Percentiles rank a stretch among this genome's conserved stretches.
Conservation (phyloP, 2,329 filamentous ascomycete genomes). For the Eutypa lata region DNA sequence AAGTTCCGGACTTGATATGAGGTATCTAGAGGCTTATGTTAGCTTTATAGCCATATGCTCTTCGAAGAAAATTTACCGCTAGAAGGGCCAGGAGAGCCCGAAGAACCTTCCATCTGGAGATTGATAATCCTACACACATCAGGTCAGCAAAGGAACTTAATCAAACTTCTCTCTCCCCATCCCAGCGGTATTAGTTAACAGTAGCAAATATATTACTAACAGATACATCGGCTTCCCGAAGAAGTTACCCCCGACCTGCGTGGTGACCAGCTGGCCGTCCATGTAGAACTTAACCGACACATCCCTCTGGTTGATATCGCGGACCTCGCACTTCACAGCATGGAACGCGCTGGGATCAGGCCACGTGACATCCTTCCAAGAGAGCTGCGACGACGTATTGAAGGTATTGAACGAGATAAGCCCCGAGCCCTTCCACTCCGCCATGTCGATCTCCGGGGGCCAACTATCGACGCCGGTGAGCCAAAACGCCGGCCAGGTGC, state of each 20-base stretch:
- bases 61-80: conserved; percentile 15
- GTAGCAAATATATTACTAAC: conserved; percentile 21
- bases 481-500: conserved; percentile 60
- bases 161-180: no score
- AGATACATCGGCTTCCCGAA: conserved; percentile 45
- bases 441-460: conserved; percentile 59
- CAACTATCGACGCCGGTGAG: conserved; percentile 51
- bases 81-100: conserved; percentile 37
- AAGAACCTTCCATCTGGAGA: conserved; percentile 44
- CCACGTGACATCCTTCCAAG: conserved; percentile 47
- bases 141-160: neutral
- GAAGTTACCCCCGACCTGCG: conserved; percentile 47
- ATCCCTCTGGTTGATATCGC: conserved; percentile 49
- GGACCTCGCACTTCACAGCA: conserved; percentile 46
- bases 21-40: conserved; percentile 17
- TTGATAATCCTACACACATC: conserved; percentile 36
- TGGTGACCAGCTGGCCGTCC: conserved; percentile 46
- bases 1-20: conserved; percentile 27
- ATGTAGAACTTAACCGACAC: conserved; percentile 53
- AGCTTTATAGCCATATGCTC: neutral
- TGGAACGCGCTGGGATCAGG: conserved; percentile 44
- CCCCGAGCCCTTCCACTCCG: conserved; percentile 59
- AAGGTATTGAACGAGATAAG: conserved; percentile 54
- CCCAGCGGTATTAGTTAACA: no score
- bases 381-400: conserved; percentile 38